Conservation (phyloP, 495 filamentous ascomycete species). For the Neurospora sp. region DNA sequence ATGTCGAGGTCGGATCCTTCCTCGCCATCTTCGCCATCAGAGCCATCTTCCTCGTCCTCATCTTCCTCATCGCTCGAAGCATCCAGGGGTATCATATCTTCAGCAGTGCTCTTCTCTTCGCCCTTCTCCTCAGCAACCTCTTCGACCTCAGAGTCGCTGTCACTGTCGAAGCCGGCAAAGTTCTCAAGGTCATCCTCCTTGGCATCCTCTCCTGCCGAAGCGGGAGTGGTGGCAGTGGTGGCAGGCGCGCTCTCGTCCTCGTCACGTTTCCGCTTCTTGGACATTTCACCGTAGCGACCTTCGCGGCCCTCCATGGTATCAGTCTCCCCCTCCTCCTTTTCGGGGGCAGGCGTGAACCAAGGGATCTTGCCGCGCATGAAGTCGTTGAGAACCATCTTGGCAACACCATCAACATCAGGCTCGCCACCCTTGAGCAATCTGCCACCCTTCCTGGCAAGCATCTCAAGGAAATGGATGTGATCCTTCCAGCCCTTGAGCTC, state of each 20-base stretch:
- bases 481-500: constrained; percentile 66
- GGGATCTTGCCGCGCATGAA: constrained; percentile 91
- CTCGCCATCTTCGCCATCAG: constrained; percentile 17
- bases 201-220: constrained; percentile 10
- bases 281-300: constrained; percentile 50
- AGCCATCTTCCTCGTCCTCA: constrained; percentile 24
- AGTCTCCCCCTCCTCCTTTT: constrained; percentile 42
- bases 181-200: constrained; percentile 13
- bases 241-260: constrained; percentile 32
- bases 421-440: constrained; percentile 81
- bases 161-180: constrained; percentile 46
- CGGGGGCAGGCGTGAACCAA: constrained; percentile 83
- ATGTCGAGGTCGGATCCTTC: constrained; percentile 14
- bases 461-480: constrained; percentile 72
- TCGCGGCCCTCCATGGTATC: constrained; percentile 46
- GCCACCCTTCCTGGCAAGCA: constrained; percentile 79
- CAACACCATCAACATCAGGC: constrained; percentile 83
- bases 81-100: constrained; percentile 44
- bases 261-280: constrained; percentile 45
- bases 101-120: constrained; percentile 21
- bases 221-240: constrained; percentile 18
- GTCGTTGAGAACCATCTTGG: constrained; percentile 90
- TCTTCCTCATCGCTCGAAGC: constrained; percentile 41
- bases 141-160: constrained; percentile 31
- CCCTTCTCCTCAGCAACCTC: constrained; percentile 26